Base-by-base conservation (phyloP, 2,329 filamentous ascomycete genomes). In the Fusarium metavorans region DNA sequence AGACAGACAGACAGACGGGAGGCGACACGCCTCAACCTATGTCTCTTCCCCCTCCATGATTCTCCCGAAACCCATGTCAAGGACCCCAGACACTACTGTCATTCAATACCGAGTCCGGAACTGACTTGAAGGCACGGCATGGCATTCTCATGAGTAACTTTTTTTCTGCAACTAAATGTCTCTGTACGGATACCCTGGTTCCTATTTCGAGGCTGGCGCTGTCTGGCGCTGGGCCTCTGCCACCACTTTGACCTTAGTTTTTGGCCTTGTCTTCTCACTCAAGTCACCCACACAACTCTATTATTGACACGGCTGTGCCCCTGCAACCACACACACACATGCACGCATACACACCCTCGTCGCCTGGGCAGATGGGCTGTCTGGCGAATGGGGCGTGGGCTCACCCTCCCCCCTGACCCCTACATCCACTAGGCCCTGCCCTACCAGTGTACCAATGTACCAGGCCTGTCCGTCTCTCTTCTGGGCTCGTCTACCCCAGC, bases 71-170 rank as follows among this genome's bases (percentile, higher is more conserved):
- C 66, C 74, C 66, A 60, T 58, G 71, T 48, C 72, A 74, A 66
- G 25, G 66, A 43, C 66, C 66, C 72, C 67, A 68, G 61, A 70
- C 66, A 68, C 14, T 14, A 30, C 54, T 70, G 63, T 67, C 58
- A 64, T 72, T 64, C 45, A 68, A 67, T 76, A 72, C 68, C 64
- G 60, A 74, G 70, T 65, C 74, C 76, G 76, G 72, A 77, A 64
- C 66, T 65, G 61, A 52, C 68, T 66, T 60, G 32, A 50, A 57
- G 48, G 57, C 66, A 63, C 62, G 41, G 63, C 71, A 68, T 66
- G 58, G 58, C 56, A 65, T 69, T 70, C 64, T 74, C 59, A 66
- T 66, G 68, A 71, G 67, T 71, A 70, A 70, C 71, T 74, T 65
- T 72, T 72, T 50, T 50, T 64, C 64, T 67, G 64, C 50, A 61